A percentile compares a stretch with the other conserved stretches of the same genome.
These are phyloP conservation scores for Teunomyces lycoperdinae DNA, from an alignment of 805 yeast species.

Conservation along the genomic window DNA sequence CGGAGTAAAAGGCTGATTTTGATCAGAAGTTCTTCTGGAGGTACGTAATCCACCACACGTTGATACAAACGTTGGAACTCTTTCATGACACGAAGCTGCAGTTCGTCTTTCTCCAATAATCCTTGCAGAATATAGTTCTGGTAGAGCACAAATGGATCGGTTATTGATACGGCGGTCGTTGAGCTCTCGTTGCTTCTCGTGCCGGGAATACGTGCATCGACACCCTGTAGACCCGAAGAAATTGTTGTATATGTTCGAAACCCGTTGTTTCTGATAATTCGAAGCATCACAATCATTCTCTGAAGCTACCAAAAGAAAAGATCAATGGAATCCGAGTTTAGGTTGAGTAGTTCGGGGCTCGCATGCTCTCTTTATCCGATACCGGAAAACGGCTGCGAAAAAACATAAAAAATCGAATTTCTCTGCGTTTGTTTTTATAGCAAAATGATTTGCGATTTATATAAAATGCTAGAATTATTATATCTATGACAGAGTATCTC, in stretches of 20 bases:
- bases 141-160: slow-evolving; percentile 64
- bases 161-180: slow-evolving; percentile 38
- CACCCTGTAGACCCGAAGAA: slow-evolving; percentile 34
- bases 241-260: neutral
- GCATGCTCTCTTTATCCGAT: slow-evolving; percentile 4
- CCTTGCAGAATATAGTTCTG: slow-evolving; percentile 53
- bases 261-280: neutral
- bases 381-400: slow-evolving; percentile 3
- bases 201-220: slow-evolving; percentile 35
- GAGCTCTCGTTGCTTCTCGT: slow-evolving; percentile 32
- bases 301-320: neutral
- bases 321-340: neutral
- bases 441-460: neutral
- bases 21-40: slow-evolving; percentile 47
- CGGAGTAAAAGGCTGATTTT: slow-evolving; percentile 39
- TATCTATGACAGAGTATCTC: neutral
- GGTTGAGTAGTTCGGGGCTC: slow-evolving; percentile 2
- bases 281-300: neutral
- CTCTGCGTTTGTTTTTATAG: neutral
- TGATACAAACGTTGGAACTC: slow-evolving; percentile 60
- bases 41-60: slow-evolving; percentile 57
- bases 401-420: neutral
- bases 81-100: slow-evolving; percentile 60
- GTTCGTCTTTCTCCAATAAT: slow-evolving; percentile 49
- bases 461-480: neutral